Evolutionary conservation across 371 early-diverging fungal genomes (phyloP), one percentile per base, ranked within the genome.

Genomic region (Mortierella sp.): DNA sequence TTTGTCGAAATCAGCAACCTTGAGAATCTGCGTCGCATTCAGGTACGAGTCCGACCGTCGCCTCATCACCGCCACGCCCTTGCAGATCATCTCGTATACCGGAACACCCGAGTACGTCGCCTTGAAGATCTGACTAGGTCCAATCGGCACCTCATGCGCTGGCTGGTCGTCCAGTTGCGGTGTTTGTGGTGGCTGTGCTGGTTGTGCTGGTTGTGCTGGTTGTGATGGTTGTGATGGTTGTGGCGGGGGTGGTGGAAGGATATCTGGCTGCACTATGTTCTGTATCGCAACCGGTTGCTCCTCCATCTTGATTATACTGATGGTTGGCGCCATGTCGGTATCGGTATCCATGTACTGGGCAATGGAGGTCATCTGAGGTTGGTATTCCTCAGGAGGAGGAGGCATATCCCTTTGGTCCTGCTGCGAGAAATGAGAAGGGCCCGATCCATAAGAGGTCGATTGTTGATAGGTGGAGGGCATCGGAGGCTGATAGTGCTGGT

Each of bases 11-110:
- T 92, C 94, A 11, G 97, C 98, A 16, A 97, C 97, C 86, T 98
- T 98, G 39, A 98, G 89, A 66, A 98, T 94, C 86, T 98, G 98
- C 0, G 98, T 98, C 34, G 97, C 97, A 80, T 98, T 98, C 58
- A 98, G 83, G 80, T 90, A 97, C 14, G 94, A 93, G 85, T 97
- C 97, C 0, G 90, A 79, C 52, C 90, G 90, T 73, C 98, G 86
- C 50, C 95, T 87, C 98, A 98, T 98, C 48, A 98, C 95, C 11
- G 96, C 96, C 4, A 96, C 91, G 40, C 89, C 91, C 31, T 92
- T 91, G 76, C 94, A 95, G 69, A 91, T 89, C 91, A 96, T 93
- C 84, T 97, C 97, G 77, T 92, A 97, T 4, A 97, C 98, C 2
- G 95, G 95, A 19, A 97, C 91, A 13, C 96, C 95, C 8, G 97